phyloP scores from a whole-genome alignment of 2,329 filamentous ascomycete species.

The Boeremia lycopersici region DNA sequence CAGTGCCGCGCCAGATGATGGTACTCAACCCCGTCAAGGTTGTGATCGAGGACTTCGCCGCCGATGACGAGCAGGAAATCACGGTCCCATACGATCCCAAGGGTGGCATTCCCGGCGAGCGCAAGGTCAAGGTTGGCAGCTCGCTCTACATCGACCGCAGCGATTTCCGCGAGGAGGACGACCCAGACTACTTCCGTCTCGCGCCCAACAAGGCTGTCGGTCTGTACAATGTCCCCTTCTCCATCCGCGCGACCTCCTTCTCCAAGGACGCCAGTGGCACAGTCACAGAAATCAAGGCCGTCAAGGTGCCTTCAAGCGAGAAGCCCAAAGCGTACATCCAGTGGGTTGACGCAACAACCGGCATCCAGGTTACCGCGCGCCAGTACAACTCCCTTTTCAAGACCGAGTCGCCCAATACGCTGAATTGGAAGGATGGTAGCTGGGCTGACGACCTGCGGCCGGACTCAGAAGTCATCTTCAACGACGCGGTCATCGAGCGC shows the following conservation, averaged over 20 bases:
- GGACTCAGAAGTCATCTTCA: slow-evolving; percentile 79
- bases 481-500: slow-evolving; percentile 78
- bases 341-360: slow-evolving; percentile 77
- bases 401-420: slow-evolving; percentile 78
- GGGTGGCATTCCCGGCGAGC: slow-evolving; percentile 62
- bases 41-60: slow-evolving; percentile 75
- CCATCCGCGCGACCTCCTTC: slow-evolving; percentile 72
- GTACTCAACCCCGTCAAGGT: slow-evolving; percentile 85
- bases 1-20: slow-evolving; percentile 87
- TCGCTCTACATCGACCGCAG: slow-evolving; percentile 83
- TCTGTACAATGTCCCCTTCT: slow-evolving; percentile 71
- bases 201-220: slow-evolving; percentile 77
- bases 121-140: slow-evolving; percentile 70
- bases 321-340: slow-evolving; percentile 79
- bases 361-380: slow-evolving; percentile 68
- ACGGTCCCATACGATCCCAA: slow-evolving; percentile 83
- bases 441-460: slow-evolving; percentile 86
- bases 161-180: slow-evolving; percentile 77
- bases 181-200: slow-evolving; percentile 77
- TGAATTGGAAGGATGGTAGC: slow-evolving; percentile 70
- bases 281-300: slow-evolving; percentile 70
- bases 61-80: slow-evolving; percentile 71
- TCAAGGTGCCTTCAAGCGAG: slow-evolving; percentile 67
- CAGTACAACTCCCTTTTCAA: slow-evolving; percentile 86
- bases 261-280: slow-evolving; percentile 69